Conservation (phyloP, 441 rosid genomes). For the Jatropha multifida region DNA sequence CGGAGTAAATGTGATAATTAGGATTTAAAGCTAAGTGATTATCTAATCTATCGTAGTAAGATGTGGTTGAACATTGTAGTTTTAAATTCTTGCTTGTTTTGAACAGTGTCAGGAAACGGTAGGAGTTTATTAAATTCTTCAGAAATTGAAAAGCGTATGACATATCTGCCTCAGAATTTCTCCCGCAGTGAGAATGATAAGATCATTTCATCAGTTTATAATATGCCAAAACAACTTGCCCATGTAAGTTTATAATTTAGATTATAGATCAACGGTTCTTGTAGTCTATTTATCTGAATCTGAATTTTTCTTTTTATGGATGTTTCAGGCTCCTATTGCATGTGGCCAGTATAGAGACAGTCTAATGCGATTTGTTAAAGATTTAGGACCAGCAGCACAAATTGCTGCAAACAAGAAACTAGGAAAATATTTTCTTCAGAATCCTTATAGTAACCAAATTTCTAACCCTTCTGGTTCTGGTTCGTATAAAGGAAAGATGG, state of each 20-base stretch:
- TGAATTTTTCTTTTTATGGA: too few species aligned
- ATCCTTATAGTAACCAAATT: slow-evolving; percentile 1
- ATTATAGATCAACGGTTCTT: neutral
- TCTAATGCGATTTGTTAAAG: slow-evolving; percentile 29
- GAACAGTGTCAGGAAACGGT: slow-evolving; percentile 26
- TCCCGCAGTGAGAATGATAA: slow-evolving; percentile 19
- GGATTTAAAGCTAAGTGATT: too few species aligned
- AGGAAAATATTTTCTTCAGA: slow-evolving; percentile 4
- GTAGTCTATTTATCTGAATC: too few species aligned
- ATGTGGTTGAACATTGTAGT: neutral
- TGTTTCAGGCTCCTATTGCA: slow-evolving; percentile 30
- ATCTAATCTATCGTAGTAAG: neutral
- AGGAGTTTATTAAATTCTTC: neutral
- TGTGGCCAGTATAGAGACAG: slow-evolving; percentile 31
- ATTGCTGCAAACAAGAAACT: slow-evolving; percentile 34
- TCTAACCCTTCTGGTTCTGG: slow-evolving; percentile 3
- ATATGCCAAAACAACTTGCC: slow-evolving; percentile 18
- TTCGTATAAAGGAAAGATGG: slow-evolving; percentile 23
- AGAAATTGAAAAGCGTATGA: slow-evolving; percentile 32
- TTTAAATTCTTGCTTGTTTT: slow-evolving; percentile 9
- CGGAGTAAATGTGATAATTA: too few species aligned
- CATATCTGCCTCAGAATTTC: slow-evolving; percentile 31
- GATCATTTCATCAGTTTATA: slow-evolving; percentile 20
- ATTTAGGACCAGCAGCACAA: slow-evolving; percentile 46
- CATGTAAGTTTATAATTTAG: slow-evolving; percentile 34